Conservation (phyloP, 179 eudicot genomes). For the Amaranthus tricolor region DNA sequence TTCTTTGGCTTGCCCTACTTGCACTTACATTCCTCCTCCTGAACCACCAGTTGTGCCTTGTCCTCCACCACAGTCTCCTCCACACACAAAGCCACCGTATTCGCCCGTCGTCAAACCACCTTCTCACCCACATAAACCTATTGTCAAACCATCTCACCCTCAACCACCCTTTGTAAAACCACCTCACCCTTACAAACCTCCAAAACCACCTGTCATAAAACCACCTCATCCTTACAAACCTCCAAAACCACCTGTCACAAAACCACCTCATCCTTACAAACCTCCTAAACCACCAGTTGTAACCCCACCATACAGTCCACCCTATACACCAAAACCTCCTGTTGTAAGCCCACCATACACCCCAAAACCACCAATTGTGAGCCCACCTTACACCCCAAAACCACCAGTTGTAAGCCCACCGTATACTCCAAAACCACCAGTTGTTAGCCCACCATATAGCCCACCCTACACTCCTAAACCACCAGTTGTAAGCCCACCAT, state of each 20-base stretch:
- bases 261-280: slow-evolving; percentile 20
- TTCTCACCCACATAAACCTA: neutral
- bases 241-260: slow-evolving; percentile 1
- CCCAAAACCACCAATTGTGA: slow-evolving; percentile 3
- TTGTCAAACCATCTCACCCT: neutral
- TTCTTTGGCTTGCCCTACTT: no score
- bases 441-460: neutral
- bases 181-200: neutral
- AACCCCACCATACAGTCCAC: slow-evolving; percentile 16
- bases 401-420: slow-evolving; percentile 9
- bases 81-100: neutral
- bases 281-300: slow-evolving; percentile 11
- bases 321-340: slow-evolving; percentile 15
- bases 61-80: neutral
- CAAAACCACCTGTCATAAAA: slow-evolving; percentile 10
- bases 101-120: neutral
- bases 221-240: slow-evolving; percentile 20
- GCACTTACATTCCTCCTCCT: neutral
- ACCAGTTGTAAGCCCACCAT: slow-evolving; percentile 7
- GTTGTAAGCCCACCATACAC: slow-evolving; percentile 11
- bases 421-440: neutral
- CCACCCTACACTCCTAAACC: slow-evolving; percentile 14
- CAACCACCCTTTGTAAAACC: neutral
- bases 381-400: slow-evolving; percentile 4
- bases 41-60: neutral